A percentile compares a stretch with the other conserved stretches of the same genome.
These are phyloP conservation scores for Wallacemonas sp. DNA, from an alignment of 208 protist genomes.

Conservation along the genomic window DNA sequence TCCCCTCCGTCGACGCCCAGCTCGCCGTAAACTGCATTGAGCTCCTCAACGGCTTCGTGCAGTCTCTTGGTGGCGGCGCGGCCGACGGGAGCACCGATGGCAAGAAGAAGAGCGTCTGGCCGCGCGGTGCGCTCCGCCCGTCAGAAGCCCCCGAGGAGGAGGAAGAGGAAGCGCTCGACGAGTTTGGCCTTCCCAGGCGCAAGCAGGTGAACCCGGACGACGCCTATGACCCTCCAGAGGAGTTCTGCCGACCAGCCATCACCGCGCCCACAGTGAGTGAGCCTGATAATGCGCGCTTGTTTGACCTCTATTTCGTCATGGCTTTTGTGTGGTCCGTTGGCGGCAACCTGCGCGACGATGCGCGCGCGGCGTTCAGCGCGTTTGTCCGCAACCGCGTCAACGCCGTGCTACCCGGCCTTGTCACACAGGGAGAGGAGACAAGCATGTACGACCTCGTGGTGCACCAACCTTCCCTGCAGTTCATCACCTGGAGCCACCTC, in stretches of 20 bases:
- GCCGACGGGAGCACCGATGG: not conserved
- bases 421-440: constrained; percentile 25
- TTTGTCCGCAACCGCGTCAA: constrained; percentile 76
- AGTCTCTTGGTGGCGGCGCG: constrained; percentile 39
- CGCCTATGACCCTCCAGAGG: constrained; percentile 49
- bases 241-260: constrained; percentile 72
- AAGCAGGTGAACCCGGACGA: not conserved
- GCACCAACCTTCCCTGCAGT: constrained; percentile 80
- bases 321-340: constrained; percentile 96
- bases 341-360: constrained; percentile 89
- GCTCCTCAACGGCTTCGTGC: constrained; percentile 82
- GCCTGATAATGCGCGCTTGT: constrained; percentile 61
- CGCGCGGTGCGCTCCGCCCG: constrained; percentile 32
- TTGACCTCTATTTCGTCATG: constrained; percentile 96
- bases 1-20: constrained; percentile 87
- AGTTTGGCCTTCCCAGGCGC: constrained; percentile 13
- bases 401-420: constrained; percentile 54
- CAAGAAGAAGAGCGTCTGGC: constrained; percentile 43
- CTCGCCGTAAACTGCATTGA: constrained; percentile 90
- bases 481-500: constrained; percentile 89
- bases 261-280: constrained; percentile 33
- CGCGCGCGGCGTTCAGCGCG: constrained; percentile 85
- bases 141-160: constrained; percentile 29
- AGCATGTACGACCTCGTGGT: constrained; percentile 95
- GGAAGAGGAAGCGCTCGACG: constrained; percentile 19